phyloP scores from a whole-genome alignment of 2,329 filamentous ascomycete species.

The Cladophialophora carrionii region DNA sequence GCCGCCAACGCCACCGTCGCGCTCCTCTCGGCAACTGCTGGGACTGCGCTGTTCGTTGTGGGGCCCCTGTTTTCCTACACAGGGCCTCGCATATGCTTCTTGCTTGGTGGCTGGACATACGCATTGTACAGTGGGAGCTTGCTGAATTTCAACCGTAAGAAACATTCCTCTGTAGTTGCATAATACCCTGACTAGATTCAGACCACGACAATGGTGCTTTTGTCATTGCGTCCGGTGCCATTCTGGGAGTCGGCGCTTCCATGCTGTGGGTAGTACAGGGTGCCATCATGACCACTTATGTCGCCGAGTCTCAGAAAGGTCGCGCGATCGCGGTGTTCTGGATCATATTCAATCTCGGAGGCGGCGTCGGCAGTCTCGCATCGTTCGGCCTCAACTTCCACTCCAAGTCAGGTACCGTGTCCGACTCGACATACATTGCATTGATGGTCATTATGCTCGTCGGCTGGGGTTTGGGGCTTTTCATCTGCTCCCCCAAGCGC shows the following conservation, averaged over 20 bases:
- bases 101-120: conserved; percentile 54
- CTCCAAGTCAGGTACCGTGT: conserved; percentile 51
- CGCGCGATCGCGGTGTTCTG: conserved; percentile 90
- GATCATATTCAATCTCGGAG: conserved; percentile 93
- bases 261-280: conserved; percentile 51
- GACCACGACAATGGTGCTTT: conserved; percentile 53
- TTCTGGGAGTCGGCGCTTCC: conserved; percentile 55
- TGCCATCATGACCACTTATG: conserved; percentile 71
- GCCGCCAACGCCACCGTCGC: conserved; percentile 28
- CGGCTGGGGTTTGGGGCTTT: conserved; percentile 53
- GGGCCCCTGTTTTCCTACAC: conserved; percentile 51
- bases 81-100: conserved; percentile 49
- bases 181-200: conserved; percentile 16
- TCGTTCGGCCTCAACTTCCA: conserved; percentile 53
- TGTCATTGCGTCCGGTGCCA: conserved; percentile 54
- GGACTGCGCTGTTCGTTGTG: conserved; percentile 64
- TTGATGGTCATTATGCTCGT: conserved; percentile 72
- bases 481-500: conserved; percentile 55
- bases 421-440: conserved; percentile 61
- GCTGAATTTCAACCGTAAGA: conserved; percentile 54
- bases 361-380: conserved; percentile 71
- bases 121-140: conserved; percentile 55
- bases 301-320: conserved; percentile 79
- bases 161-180: conserved; percentile 16
- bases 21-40: conserved; percentile 66